phyloP scores from a whole-genome alignment of 2,329 filamentous ascomycete genomes.

The Daldinia sp. region DNA sequence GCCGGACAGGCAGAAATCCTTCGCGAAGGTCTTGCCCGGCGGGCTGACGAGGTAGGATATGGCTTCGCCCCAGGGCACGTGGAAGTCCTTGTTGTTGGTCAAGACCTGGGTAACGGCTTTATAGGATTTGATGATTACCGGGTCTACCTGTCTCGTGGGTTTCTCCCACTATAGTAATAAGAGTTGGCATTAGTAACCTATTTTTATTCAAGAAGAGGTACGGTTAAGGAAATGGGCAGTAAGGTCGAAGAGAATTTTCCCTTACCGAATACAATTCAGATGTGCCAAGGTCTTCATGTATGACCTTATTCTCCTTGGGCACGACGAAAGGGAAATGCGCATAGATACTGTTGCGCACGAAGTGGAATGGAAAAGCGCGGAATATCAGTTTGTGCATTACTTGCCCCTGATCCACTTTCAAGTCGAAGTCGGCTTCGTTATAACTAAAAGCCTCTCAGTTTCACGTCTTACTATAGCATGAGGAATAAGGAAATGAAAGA shows the following conservation, averaged over 20 bases:
- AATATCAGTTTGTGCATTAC: constrained; percentile 75
- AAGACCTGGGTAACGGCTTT: constrained; percentile 65
- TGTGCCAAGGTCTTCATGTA: constrained; percentile 67
- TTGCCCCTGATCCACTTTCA: constrained; percentile 70
- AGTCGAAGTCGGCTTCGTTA: constrained; percentile 67
- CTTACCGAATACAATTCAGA: constrained; percentile 65
- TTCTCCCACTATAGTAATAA: constrained; percentile 59
- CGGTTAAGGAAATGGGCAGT: background rate
- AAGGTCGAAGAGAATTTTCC: background rate
- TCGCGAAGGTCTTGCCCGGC: constrained; percentile 52
- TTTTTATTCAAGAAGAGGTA: background rate
- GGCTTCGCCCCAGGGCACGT: constrained; percentile 67
- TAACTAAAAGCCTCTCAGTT: constrained; percentile 28
- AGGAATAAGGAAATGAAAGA: too few relatives aligned
- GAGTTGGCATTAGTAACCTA: constrained; percentile 1
- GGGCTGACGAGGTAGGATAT: constrained; percentile 67
- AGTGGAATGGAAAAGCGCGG: constrained; percentile 72
- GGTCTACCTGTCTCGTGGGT: constrained; percentile 59
- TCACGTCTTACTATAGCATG: background rate
- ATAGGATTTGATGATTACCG: constrained; percentile 66
- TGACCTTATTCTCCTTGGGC: constrained; percentile 66
- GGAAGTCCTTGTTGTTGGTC: constrained; percentile 66
- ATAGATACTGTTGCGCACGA: constrained; percentile 72
- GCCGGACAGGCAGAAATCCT: constrained; percentile 64
- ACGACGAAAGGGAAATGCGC: constrained; percentile 66